Base-by-base conservation (phyloP, 768 basidiomycete genomes). In the Coprinopsis strossmayeri region DNA sequence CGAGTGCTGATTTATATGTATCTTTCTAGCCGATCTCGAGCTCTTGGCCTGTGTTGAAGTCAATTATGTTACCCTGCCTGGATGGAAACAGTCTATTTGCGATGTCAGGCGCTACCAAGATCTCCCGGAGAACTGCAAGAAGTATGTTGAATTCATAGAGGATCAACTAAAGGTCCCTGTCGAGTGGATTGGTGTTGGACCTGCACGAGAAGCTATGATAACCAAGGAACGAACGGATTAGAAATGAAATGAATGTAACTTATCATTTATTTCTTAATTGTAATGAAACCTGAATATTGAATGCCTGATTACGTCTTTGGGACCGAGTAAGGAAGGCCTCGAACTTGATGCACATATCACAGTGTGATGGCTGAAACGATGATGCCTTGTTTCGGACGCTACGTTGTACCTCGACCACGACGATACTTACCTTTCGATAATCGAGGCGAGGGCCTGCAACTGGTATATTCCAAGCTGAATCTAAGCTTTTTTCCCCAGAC, bases 171-270 rank as follows among this genome's bases (percentile, higher is more conserved):
- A 72, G 7, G 81, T 87, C 9, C 84, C 82, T 42, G 74, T 97
- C 49, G 82, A 85, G 66, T 98, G 90, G 87, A 91, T 97, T 45
- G 95, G 95, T 10, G 84, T 94, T 17, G 95, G 95, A 0, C 91
- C 95, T 13, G 88, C 73, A 15, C 66, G 94, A 50, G 86, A 91
- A 53, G 82, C 79, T 54, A 95, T 93, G 87, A 38, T 77, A 10
- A 58, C 50, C 18, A 66, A 63, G 51, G 35, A 48, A 40, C 35
- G 25, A 50, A 27, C 13, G n/a, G 5, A 45, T 7, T 45, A 32
- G 23, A 35, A 35, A 25, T 25, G 34, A 23, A 46, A 10, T n/a
- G n/a, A n/a, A n/a, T n/a, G n/a, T n/a, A n/a, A n/a, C n/a, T n/a
- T n/a, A n/a, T n/a, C n/a, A n/a, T n/a, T n/a, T n/a, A n/a, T n/a